Evolutionary conservation across 306 rosid species (phyloP), one percentile per base, ranked within the genome.

Genomic region (Purshia tridentata): DNA sequence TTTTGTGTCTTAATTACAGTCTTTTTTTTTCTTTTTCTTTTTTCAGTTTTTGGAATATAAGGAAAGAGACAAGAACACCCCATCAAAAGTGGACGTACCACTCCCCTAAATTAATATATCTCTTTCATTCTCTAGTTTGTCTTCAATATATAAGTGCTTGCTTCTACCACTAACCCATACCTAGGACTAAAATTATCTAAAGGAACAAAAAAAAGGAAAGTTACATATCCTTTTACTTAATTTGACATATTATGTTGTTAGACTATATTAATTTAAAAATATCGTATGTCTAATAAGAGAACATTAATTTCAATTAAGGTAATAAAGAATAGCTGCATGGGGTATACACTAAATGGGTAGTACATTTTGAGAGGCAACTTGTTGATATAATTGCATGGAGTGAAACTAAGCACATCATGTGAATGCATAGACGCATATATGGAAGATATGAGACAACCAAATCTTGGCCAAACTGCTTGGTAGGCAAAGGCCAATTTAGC

Each of bases 21-120:
- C 35, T 61, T 58, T 53, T 70, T 45, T 54, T 58, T 47, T 45
- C 64, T 45, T 51, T 56, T 40, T 60, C 55, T 51, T 73, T 52
- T 55, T 57, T 48, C 42, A 18, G 87, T 77, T 76, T 78, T 76
- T 67, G 69, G 50, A 78, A 71, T 29, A 29, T 29, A 67, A 42
- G 59, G 68, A 78, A 77, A 54, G 76, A 72, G 84, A 78, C 72
- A 76, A 82, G 60, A 80, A 71, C 69, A 80, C 77, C 80, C 75
- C 69, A 81, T 73, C 65, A 69, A 78, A 37, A 69, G 52, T 71
- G 9, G 65, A 67, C 70, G 50, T 11, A 6, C 37, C 46, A 49
- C 44, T 16, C 6, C 56, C 20, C 69, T 52, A 29, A 9, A 23
- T 4, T 29, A 2, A 29, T 10, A 22, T 47, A 19, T 55, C 20